Conservation (phyloP, 306 rosid species). For the Citrullus colocynthis region DNA sequence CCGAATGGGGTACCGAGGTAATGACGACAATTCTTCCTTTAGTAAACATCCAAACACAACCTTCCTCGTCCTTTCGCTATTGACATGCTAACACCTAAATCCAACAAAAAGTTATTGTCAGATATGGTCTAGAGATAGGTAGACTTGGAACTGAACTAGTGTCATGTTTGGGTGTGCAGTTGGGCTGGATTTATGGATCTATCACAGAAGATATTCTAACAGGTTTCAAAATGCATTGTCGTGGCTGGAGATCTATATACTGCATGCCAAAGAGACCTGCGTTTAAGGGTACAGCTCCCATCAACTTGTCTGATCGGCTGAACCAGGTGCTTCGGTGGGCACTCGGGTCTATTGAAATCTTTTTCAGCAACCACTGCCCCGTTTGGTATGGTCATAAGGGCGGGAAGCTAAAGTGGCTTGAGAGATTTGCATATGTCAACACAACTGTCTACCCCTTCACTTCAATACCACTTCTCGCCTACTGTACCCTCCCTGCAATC, state of each 20-base stretch:
- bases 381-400: conserved; percentile 83
- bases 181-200: conserved; percentile 95
- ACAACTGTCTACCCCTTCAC: conserved; percentile 96
- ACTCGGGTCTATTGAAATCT: conserved; percentile 85
- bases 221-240: conserved; percentile 98
- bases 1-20: conserved; percentile 97
- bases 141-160: background rate
- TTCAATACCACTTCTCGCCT: conserved; percentile 81
- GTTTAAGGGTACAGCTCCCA: conserved; percentile 97
- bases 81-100: background rate
- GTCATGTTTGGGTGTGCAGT: conserved; percentile 33
- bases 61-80: background rate
- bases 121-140: background rate
- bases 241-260: conserved; percentile 96
- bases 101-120: background rate
- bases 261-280: conserved; percentile 80
- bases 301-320: conserved; percentile 89
- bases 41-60: background rate
- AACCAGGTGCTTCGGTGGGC: conserved; percentile 99
- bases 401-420: conserved; percentile 91
- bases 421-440: conserved; percentile 81
- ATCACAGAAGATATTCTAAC: conserved; percentile 92
- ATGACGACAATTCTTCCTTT: conserved; percentile 9
- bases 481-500: conserved; percentile 79
- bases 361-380: conserved; percentile 91